Evolutionary conservation across 352 stramenopile species (phyloP).

Genomic region (Pythium dissotocum): DNA sequence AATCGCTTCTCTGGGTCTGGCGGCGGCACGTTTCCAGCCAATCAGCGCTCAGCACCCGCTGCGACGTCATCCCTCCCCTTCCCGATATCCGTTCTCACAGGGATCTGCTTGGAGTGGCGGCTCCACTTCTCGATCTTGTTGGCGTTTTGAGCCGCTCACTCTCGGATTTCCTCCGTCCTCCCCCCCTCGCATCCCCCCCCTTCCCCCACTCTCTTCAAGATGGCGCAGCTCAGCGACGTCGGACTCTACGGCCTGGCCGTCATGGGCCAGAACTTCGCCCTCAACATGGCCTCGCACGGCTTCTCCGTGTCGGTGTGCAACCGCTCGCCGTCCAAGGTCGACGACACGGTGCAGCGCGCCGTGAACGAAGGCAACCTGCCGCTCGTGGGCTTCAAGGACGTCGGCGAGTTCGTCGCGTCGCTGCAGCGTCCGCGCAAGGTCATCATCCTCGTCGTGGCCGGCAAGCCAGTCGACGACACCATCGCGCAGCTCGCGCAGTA

Average conservation of each 20-base stretch:
- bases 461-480: constrained; percentile 94
- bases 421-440: constrained; percentile 96
- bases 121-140: constrained; percentile 3
- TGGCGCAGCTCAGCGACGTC: constrained; percentile 79
- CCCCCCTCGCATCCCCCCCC: neutral
- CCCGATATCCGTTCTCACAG: constrained; percentile 15
- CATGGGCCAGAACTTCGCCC: constrained; percentile 99
- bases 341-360: constrained; percentile 94
- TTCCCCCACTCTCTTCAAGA: constrained; percentile 24
- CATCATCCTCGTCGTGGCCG: constrained; percentile 98
- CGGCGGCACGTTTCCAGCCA: constrained; percentile 16
- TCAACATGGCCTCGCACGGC: constrained; percentile 98
- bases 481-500: constrained; percentile 86
- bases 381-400: constrained; percentile 91
- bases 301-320: constrained; percentile 98
- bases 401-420: constrained; percentile 92
- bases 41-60: constrained; percentile 18
- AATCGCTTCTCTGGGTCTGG: constrained; percentile 23
- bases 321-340: constrained; percentile 95
- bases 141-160: constrained; percentile 3
- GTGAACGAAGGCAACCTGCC: constrained; percentile 95
- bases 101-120: constrained; percentile 14
- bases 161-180: constrained; percentile 19
- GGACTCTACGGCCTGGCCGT: constrained; percentile 92
- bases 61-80: constrained; percentile 30